These are phyloP conservation scores for Cryptococcus sp. DNA, from an alignment of 1,284 basidiomycete genomes.

Conservation along the genomic window DNA sequence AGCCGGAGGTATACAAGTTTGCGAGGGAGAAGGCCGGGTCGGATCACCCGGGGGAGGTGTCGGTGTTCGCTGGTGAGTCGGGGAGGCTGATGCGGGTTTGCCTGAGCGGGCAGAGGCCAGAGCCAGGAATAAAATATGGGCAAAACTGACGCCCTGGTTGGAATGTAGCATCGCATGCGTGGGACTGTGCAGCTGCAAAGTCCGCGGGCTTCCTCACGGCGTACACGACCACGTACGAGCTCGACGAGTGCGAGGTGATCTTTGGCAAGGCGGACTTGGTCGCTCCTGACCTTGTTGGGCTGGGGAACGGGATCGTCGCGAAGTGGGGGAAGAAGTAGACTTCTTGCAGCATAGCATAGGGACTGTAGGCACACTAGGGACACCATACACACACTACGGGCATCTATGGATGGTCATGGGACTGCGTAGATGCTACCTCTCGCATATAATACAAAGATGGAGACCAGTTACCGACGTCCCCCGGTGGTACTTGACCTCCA, in stretches of 20 bases:
- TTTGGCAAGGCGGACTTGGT: conserved; percentile 32
- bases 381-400: too few relatives aligned
- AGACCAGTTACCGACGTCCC: too few relatives aligned
- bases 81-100: too few relatives aligned
- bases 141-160: neutral
- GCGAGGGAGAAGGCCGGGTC: conserved; percentile 28
- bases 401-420: too few relatives aligned
- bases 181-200: conserved; percentile 32
- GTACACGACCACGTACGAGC: conserved; percentile 35
- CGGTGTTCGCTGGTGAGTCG: conserved; percentile 31
- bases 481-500: too few relatives aligned
- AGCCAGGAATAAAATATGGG: neutral
- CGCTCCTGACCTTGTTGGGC: conserved; percentile 18
- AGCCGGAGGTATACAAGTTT: conserved; percentile 30
- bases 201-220: conserved; percentile 28
- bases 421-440: too few relatives aligned
- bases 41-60: conserved; percentile 30
- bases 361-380: too few relatives aligned
- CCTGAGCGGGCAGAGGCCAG: too few relatives aligned
- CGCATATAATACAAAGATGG: too few relatives aligned
- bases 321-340: conserved; percentile 32
- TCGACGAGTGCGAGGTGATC: conserved; percentile 25
- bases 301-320: conserved; percentile 31
- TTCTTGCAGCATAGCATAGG: too few relatives aligned
- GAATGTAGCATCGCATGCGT: conserved; percentile 26